phyloP scores from a whole-genome alignment of 371 early-diverging fungal species.

The Paramicrosporidium saccamoebae region DNA sequence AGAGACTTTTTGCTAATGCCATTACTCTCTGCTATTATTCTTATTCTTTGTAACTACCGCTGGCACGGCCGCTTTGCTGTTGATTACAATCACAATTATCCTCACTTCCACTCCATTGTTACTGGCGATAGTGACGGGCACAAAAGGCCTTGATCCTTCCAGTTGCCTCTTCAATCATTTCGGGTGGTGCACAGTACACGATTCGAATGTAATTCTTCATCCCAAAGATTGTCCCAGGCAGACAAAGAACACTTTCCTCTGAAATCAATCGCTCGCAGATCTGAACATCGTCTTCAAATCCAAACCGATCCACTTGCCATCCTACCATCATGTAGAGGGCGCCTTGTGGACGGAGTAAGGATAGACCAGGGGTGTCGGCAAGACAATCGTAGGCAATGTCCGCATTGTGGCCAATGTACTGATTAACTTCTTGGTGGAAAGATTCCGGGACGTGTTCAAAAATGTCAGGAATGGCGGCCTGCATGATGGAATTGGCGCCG shows the following conservation, averaged over 20 bases:
- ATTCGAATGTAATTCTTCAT: slow-evolving; percentile 44
- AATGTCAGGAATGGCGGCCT: slow-evolving; percentile 39
- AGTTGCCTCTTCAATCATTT: slow-evolving; percentile 28
- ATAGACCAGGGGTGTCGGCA: slow-evolving; percentile 26
- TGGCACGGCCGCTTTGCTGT: too few relatives aligned
- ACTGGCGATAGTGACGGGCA: slow-evolving; percentile 13
- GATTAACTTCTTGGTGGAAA: slow-evolving; percentile 28
- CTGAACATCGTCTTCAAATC: slow-evolving; percentile 30
- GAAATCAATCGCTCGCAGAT: slow-evolving; percentile 40
- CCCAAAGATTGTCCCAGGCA: slow-evolving; percentile 56
- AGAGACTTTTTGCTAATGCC: too few relatives aligned
- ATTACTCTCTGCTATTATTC: too few relatives aligned
- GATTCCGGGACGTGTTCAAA: slow-evolving; percentile 21
- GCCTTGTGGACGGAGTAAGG: slow-evolving; percentile 45
- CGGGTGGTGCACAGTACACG: slow-evolving; percentile 38
- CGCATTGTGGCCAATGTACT: slow-evolving; percentile 30
- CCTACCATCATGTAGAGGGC: slow-evolving; percentile 81
- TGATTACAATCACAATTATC: background rate
- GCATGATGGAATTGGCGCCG: slow-evolving; percentile 44
- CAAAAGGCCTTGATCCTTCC: slow-evolving; percentile 43
- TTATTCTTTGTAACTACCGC: too few relatives aligned
- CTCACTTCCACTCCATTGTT: background rate
- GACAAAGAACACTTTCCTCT: slow-evolving; percentile 47
- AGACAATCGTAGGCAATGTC: slow-evolving; percentile 16
- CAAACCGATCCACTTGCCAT: slow-evolving; percentile 28